phyloP scores from a whole-genome alignment of 129 eudicot genomes.

The Lactuca saligna region DNA sequence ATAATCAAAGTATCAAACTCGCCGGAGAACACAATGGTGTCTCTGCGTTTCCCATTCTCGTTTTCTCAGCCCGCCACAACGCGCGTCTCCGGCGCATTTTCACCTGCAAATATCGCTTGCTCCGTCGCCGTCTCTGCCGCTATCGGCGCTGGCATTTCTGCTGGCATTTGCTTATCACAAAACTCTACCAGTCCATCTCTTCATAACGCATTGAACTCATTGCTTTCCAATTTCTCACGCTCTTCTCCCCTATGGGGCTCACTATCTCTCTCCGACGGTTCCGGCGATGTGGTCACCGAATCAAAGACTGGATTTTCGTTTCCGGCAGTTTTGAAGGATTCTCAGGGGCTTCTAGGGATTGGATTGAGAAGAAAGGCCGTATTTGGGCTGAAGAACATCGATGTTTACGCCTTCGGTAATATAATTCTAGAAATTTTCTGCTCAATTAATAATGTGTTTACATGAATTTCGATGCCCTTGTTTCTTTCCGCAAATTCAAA shows the following conservation, averaged over 20 bases:
- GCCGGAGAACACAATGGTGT: constrained; percentile 57
- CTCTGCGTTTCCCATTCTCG: constrained; percentile 76
- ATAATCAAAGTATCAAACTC: constrained; percentile 14
- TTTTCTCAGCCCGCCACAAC: constrained; percentile 55
- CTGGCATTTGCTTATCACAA: constrained; percentile 45
- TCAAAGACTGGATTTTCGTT: constrained; percentile 66
- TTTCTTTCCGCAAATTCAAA: background rate
- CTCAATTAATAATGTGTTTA: background rate
- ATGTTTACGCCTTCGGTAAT: constrained; percentile 92
- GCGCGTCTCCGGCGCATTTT: constrained; percentile 19
- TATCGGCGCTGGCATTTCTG: constrained; percentile 44
- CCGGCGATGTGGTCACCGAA: constrained; percentile 47
- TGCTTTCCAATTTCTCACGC: constrained; percentile 45
- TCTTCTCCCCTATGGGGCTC: constrained; percentile 66
- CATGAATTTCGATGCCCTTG: constrained; percentile 3
- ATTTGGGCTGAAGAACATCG: constrained; percentile 84
- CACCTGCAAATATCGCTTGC: constrained; percentile 48
- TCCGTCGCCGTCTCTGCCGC: constrained; percentile 51
- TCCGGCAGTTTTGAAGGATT: constrained; percentile 56
- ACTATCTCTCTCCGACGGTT: constrained; percentile 56
- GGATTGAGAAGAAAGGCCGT: constrained; percentile 77
- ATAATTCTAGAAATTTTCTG: background rate
- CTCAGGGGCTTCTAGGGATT: constrained; percentile 76
- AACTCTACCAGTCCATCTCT: constrained; percentile 39
- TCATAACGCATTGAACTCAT: constrained; percentile 48